Base-by-base conservation (phyloP, 2,329 filamentous ascomycete genomes). In the Phyllosticta paracitricarpa region DNA sequence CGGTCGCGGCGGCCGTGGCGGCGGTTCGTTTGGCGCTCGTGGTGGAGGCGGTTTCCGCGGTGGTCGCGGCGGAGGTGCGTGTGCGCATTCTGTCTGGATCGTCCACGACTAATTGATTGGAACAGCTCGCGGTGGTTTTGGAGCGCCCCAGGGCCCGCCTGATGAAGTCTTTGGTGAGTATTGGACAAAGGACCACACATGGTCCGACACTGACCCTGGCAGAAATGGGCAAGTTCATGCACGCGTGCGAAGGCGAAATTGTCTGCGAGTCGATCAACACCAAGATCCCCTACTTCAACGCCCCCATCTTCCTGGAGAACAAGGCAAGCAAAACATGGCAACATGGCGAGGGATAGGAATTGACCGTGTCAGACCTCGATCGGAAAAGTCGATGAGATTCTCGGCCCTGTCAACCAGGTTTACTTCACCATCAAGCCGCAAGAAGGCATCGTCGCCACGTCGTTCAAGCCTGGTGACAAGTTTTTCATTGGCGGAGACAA, bases 281-380 rank as follows among this genome's bases (percentile, higher is more conserved):
- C 70, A 97, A 97, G 80, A 88, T 99, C 66, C 94, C 94, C 64
- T 96, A 96, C 81, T 99, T 99, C 87, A 97, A 97, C 81, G 94
- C 94, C 64, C 91, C 91, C 68, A 96, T 99, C 76, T 99, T 94
- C 80, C 88, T 97, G 71, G 93, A 97, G 83, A 99, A 97, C 82
- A 99, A 97, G 83, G 89, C 88, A 72, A 65, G 74, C 60, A 56
- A 40, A 53, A 62, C 52, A 57, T 64, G 30, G 69, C 24, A 57
- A 6, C 48, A 52, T 9, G 48, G 26, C 33, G 55, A 28, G 5
- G 53, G 5, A 35, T 28, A 26, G 22, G 51, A 60, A 60, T 69
- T 73, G 64, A 74, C 66, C 17, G 52, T 35, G 48, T 64, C 68
- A 87, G 88, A 93, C 89, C 54, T 82, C 89, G 64, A 85, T 99